Percentiles rank a stretch among this genome's conserved stretches.
Conservation (phyloP, 2,329 filamentous ascomycete genomes). For the Fusarium heterosporum region DNA sequence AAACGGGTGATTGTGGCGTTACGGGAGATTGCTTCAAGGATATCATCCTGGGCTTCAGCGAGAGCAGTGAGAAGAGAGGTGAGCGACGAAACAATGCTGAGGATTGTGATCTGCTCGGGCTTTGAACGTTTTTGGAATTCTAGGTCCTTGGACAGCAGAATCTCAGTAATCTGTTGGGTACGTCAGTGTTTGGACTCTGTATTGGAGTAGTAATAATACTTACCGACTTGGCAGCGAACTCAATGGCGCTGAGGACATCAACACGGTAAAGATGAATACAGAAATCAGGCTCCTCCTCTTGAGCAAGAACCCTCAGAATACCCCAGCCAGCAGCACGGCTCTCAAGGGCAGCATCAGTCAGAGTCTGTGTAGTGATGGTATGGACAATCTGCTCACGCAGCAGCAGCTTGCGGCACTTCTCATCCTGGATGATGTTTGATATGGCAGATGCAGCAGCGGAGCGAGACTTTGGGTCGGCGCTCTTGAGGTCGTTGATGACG, state of each 20-base stretch:
- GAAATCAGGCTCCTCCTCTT: conserved; percentile 75
- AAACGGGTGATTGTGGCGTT: conserved; percentile 64
- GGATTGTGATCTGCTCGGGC: conserved; percentile 64
- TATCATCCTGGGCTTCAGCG: conserved; percentile 70
- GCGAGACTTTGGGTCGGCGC: conserved; percentile 68
- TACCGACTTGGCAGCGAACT: conserved; percentile 66
- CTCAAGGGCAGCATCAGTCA: conserved; percentile 72
- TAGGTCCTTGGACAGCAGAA: conserved; percentile 55
- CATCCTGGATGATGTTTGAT: conserved; percentile 71
- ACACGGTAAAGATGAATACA: conserved; percentile 73
- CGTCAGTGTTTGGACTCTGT: conserved; percentile 11
- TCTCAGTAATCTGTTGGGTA: conserved; percentile 56
- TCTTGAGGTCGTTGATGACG: conserved; percentile 69
- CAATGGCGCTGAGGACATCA: conserved; percentile 70
- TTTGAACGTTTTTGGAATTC: conserved; percentile 62
- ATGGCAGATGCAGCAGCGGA: conserved; percentile 70
- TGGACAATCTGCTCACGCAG: conserved; percentile 74
- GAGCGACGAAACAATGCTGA: conserved; percentile 66
- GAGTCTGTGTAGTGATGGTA: conserved; percentile 71
- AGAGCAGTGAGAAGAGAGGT: conserved; percentile 65
- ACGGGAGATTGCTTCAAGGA: conserved; percentile 65
- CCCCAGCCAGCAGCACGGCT: conserved; percentile 75
- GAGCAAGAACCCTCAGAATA: conserved; percentile 69
- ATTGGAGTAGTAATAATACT: conserved; percentile 36
- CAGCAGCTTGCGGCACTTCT: conserved; percentile 72